phyloP scores from a whole-genome alignment of 352 stramenopile species.

The Globisporangium uncinulatum region DNA sequence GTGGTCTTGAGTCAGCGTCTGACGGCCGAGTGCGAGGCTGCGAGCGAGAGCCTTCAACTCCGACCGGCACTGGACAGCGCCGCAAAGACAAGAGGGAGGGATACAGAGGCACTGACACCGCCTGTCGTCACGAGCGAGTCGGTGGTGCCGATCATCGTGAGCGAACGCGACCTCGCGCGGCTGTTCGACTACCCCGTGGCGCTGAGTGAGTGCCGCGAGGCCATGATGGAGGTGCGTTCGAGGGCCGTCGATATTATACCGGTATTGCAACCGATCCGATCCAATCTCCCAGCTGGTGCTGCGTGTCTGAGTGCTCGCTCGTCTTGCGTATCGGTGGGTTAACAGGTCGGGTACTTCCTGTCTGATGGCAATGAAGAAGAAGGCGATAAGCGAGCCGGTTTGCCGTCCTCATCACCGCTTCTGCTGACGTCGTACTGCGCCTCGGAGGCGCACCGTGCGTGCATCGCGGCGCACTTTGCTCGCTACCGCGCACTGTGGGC shows the following conservation, averaged over 20 bases:
- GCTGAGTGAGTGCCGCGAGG: slow-evolving; percentile 43
- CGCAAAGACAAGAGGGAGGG: not conserved
- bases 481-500: slow-evolving; percentile 25
- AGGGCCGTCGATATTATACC: too few species aligned
- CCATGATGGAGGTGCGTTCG: slow-evolving; percentile 55
- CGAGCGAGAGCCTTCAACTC: slow-evolving; percentile 10
- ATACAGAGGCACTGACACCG: not conserved
- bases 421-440: slow-evolving; percentile 62
- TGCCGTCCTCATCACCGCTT: not conserved
- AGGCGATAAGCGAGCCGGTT: not conserved
- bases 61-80: not conserved
- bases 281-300: not conserved
- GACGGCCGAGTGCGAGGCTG: slow-evolving; percentile 13
- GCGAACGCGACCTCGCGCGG: slow-evolving; percentile 32
- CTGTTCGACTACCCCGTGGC: slow-evolving; percentile 62
- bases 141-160: slow-evolving; percentile 11
- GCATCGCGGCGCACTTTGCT: slow-evolving; percentile 33
- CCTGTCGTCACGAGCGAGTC: not conserved
- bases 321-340: not conserved
- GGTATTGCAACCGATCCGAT: not conserved
- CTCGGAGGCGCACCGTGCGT: slow-evolving; percentile 4
- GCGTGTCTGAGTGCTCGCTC: slow-evolving; percentile 1
- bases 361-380: not conserved
- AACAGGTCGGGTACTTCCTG: slow-evolving; percentile 5
- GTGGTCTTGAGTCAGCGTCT: slow-evolving; percentile 39